These are phyloP conservation scores for Aspergillus tamarii DNA, from an alignment of 2,329 filamentous ascomycete species.

Conservation along the genomic window DNA sequence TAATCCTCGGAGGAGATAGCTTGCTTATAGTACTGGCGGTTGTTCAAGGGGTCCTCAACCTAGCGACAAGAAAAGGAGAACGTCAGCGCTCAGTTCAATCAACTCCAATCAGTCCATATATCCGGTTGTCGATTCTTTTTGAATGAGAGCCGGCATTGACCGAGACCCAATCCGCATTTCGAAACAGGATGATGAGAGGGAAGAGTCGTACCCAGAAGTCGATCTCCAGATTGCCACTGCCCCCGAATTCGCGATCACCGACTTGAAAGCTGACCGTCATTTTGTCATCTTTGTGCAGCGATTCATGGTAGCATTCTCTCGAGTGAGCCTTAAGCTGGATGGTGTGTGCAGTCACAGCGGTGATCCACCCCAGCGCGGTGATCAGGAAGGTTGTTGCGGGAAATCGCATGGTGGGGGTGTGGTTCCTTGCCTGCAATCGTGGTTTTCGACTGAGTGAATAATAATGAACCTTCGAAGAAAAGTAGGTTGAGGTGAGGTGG, in stretches of 20 bases:
- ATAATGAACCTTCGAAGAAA: conserved; percentile 2
- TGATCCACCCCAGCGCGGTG: conserved; percentile 59
- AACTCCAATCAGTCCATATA: background rate
- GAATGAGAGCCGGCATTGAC: background rate
- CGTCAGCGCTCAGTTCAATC: conserved; percentile 17
- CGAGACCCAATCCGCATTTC: background rate
- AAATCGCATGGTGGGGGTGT: conserved; percentile 43
- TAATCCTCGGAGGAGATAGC: conserved; percentile 87
- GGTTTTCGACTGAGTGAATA: conserved; percentile 1
- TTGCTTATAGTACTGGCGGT: conserved; percentile 79
- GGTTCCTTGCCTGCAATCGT: background rate
- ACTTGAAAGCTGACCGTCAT: conserved; percentile 99
- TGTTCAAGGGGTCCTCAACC: conserved; percentile 77
- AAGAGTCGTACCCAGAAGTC: conserved; percentile 85
- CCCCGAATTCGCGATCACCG: conserved; percentile 92
- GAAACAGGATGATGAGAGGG: conserved; percentile 5
- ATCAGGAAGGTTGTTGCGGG: conserved; percentile 46
- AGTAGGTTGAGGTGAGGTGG: conserved; percentile 13
- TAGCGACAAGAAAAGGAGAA: conserved; percentile 32
- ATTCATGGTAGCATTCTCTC: conserved; percentile 96
- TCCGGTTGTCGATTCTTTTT: background rate
- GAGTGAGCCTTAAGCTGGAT: conserved; percentile 93
- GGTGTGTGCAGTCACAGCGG: conserved; percentile 79
- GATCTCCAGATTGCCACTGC: conserved; percentile 90
- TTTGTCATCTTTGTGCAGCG: conserved; percentile 87